Evolutionary conservation across 441 rosid genomes (phyloP), one percentile per base, ranked within the genome.

Genomic region (Pelargonium cotyledonis): DNA sequence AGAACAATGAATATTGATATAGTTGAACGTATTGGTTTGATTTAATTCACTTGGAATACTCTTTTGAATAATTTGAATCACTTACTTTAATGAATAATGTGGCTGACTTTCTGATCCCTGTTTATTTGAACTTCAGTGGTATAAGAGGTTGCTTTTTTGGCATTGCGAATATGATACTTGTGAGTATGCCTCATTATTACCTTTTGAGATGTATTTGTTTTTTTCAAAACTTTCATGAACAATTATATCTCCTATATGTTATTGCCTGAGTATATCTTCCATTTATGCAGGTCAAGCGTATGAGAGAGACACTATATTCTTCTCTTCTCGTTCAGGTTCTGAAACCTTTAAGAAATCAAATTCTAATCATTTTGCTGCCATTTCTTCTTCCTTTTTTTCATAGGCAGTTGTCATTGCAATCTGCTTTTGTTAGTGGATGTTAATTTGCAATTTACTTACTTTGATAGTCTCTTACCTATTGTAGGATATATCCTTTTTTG

Each of bases 91-190:
- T 44, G 79, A 57, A 72, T 66, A 63, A 63, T 41, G 49, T 71
- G 71, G 70, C 35, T 43, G 78, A 76, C 62, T 65, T 79, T 73
- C 83, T 86, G 70, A 85, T 70, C 12, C 53, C 61, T 81, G 57
- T 83, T 73, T 46, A 66, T 83, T 68, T 75, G 75, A 69, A 74
- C 70, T 81, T 68, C 92, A 91, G 97, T 71, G 98, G 96, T 70
- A 73, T 91, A 73, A 80, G 98, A 64, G 98, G 98, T 76, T 87
- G 88, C 89, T 94, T 80, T 78, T 91, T 91, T 78, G 89, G 97
- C 80, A 84, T 94, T 73, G 96, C 97, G 21, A 94, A 94, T 80
- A 91, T 91, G 98, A 88, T 94, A 77, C 96, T 91, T 75, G 97
- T 91, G 82, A 88, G 98, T 86, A 62, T 57, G 12, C 71, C 62